Base-by-base conservation (phyloP, 805 yeast species). In the Candida tibetensis region DNA sequence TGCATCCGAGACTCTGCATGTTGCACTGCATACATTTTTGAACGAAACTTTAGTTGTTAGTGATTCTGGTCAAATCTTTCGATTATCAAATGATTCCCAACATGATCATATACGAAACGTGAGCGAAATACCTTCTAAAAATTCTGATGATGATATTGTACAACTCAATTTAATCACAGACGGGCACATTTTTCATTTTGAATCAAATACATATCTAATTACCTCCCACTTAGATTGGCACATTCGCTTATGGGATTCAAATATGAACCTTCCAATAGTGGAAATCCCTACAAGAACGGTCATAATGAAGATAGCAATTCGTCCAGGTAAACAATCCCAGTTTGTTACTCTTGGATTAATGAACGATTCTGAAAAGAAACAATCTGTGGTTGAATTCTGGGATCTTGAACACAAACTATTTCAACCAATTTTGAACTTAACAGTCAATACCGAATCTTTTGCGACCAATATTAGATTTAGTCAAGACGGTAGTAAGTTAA, bases 301-400 rank as follows among this genome's bases (percentile, higher is more conserved):
- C 9, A 45, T 58, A 2, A 27, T 49, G 15, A 52, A 44, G 14
- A 27, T 60, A 2, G 41, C 46, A 14, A 34, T 42, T 4, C 37
- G 60, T 13, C 60, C 60, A 8, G 32, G 36, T 12, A 22, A 44
- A 12, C 37, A 40, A 9, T 44, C 42, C 17, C 66, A 61, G 34
- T 58, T 64, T 39, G 47, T 56, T 3, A 53, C 61, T 1, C 41
- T 56, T 35, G 63, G 64, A 1, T 32, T 48, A 2, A 41, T 36
- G 42, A 44, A 23, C 15, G 26, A 31, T 5, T 17, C 39, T 10
- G 8, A 32, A 27, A 12, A 22, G 16, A 17, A 30, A 17, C 14
- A 38, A 3, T 41, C 56, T 3, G 36, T 48, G 2, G 36, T 64
- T 4, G 57, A 59, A 25, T 51, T 57, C 19, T 64, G 70, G 70